Conservation (phyloP, 805 yeast genomes). For the Barnettozyma vustinii region DNA sequence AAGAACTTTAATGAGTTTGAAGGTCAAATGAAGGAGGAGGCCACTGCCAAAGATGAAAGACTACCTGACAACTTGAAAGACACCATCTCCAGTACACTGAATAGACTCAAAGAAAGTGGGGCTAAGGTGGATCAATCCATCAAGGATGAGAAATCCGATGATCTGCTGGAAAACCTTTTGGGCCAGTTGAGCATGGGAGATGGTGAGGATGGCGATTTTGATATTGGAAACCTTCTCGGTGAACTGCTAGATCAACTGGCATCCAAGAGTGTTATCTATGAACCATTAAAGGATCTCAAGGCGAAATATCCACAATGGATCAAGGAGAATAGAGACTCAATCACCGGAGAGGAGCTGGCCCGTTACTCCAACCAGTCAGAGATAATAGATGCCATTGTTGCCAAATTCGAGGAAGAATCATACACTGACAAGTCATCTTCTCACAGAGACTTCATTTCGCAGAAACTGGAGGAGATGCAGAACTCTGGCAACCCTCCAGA, state of each 20-base stretch:
- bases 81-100: slow-evolving; percentile 75
- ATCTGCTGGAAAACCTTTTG: slow-evolving; percentile 56
- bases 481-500: slow-evolving; percentile 76
- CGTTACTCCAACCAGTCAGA: slow-evolving; percentile 58
- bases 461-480: slow-evolving; percentile 62
- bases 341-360: slow-evolving; percentile 37
- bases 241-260: slow-evolving; percentile 80
- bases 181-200: slow-evolving; percentile 48
- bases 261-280: slow-evolving; percentile 80
- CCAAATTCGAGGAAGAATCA: slow-evolving; percentile 56
- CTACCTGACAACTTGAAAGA: slow-evolving; percentile 46
- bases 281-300: slow-evolving; percentile 79
- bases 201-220: slow-evolving; percentile 39
- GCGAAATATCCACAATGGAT: slow-evolving; percentile 71
- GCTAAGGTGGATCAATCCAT: slow-evolving; percentile 57
- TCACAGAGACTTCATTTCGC: slow-evolving; percentile 46
- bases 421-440: slow-evolving; percentile 46
- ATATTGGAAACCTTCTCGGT: slow-evolving; percentile 55
- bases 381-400: slow-evolving; percentile 55
- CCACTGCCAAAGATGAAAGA: slow-evolving; percentile 3
- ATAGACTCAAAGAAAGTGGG: slow-evolving; percentile 74
- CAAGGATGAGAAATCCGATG: slow-evolving; percentile 46
- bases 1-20: slow-evolving; percentile 25
- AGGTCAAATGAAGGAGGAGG: slow-evolving; percentile 11
- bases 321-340: slow-evolving; percentile 40